Percentiles rank a stretch among this genome's conserved stretches.
These are phyloP conservation scores for Calycina marina DNA, from an alignment of 2,329 filamentous ascomycete genomes.

Conservation along the genomic window DNA sequence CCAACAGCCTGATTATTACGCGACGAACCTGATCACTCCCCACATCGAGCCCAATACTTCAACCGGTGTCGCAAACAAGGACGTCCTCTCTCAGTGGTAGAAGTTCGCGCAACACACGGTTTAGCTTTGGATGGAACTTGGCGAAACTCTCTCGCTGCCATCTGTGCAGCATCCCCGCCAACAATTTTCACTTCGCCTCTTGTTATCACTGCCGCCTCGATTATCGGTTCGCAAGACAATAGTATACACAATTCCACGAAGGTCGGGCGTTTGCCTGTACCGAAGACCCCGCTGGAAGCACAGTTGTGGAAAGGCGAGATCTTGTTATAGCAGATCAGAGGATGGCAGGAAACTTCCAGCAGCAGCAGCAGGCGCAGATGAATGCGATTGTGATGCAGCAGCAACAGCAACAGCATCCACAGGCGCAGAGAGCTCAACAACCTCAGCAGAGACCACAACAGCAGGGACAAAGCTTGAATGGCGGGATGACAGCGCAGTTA, in stretches of 20 bases:
- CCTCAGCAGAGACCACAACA: constrained; percentile 6
- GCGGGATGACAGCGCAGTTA: no score
- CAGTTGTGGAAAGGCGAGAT: constrained; percentile 15
- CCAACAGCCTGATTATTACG: no score
- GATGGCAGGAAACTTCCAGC: constrained; percentile 22
- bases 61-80: constrained; percentile 15
- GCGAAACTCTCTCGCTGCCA: no score
- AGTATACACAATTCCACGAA: constrained; percentile 6
- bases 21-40: background rate
- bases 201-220: no score
- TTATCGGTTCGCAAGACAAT: no score
- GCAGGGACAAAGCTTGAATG: constrained; percentile 2
- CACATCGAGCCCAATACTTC: constrained; percentile 8
- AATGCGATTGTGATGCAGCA: constrained; percentile 20
- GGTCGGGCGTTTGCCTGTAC: constrained; percentile 14
- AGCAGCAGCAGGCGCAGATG: constrained; percentile 17
- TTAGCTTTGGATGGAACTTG: constrained; percentile 17
- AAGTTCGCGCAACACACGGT: constrained; percentile 15
- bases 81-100: constrained; percentile 7
- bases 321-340: constrained; percentile 13
- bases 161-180: no score
- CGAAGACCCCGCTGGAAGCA: constrained; percentile 9
- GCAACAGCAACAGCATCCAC: no score
- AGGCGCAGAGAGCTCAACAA: constrained; percentile 13
- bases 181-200: no score